These are phyloP conservation scores for Nephelium lappaceum DNA, from an alignment of 345 rosid genomes.

Conservation along the genomic window DNA sequence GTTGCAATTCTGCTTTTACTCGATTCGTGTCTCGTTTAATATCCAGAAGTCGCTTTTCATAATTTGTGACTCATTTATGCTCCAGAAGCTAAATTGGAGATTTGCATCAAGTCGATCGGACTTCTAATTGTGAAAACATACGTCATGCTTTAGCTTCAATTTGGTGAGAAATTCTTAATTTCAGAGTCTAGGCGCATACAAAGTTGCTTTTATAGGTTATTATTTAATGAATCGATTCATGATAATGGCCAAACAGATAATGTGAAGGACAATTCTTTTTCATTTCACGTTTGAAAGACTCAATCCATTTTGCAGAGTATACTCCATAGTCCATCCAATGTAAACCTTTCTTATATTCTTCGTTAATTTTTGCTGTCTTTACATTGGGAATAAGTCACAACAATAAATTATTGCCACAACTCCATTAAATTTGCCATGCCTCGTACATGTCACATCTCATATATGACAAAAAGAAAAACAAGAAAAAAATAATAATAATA, in stretches of 20 bases:
- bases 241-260: background rate
- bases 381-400: slow-evolving; percentile 4
- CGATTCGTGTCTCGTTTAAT: too few relatives aligned
- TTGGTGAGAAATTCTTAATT: background rate
- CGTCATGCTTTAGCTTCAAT: background rate
- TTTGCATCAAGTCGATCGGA: background rate
- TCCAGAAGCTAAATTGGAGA: background rate
- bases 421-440: background rate
- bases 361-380: background rate
- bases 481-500: background rate
- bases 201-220: background rate
- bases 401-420: background rate
- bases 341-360: background rate
- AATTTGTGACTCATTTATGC: background rate
- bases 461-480: background rate
- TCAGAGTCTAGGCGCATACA: too few relatives aligned
- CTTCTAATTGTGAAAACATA: too few relatives aligned
- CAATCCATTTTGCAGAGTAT: background rate
- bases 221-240: background rate
- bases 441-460: background rate
- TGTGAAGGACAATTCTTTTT: background rate
- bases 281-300: background rate
- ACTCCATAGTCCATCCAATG: background rate
- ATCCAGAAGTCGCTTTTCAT: too few relatives aligned
- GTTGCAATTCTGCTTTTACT: too few relatives aligned